A percentile compares a stretch with the other conserved stretches of the same genome.
Evolutionary conservation across 1,284 basidiomycete genomes (phyloP).

Genomic region (Schizopora paradoxa): DNA sequence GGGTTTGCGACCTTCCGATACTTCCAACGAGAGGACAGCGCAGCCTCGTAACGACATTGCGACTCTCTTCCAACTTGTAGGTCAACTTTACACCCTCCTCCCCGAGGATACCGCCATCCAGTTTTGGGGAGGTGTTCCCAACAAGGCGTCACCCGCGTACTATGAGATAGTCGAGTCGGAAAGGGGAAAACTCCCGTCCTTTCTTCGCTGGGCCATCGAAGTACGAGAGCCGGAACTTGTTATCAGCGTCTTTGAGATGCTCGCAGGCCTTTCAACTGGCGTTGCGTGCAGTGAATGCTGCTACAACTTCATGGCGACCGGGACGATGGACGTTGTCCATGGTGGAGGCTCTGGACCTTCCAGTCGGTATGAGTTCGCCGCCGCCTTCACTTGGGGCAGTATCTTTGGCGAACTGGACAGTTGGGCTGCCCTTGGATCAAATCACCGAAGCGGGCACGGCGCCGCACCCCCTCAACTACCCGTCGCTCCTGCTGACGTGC

Average conservation of each 20-base stretch:
- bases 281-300: slow-evolving; percentile 79
- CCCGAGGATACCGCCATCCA: slow-evolving; percentile 74
- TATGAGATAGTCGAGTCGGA: slow-evolving; percentile 52
- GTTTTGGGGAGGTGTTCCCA: slow-evolving; percentile 74
- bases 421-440: slow-evolving; percentile 28
- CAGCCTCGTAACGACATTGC: slow-evolving; percentile 78
- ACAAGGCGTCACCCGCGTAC: slow-evolving; percentile 40
- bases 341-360: slow-evolving; percentile 36
- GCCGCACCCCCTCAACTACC: slow-evolving; percentile 33
- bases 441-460: slow-evolving; percentile 28
- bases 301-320: slow-evolving; percentile 78
- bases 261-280: slow-evolving; percentile 80
- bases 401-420: slow-evolving; percentile 20
- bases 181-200: slow-evolving; percentile 66
- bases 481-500: slow-evolving; percentile 71
- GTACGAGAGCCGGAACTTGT: slow-evolving; percentile 67
- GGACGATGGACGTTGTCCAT: slow-evolving; percentile 55
- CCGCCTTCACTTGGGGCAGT: slow-evolving; percentile 14
- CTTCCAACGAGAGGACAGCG: slow-evolving; percentile 29
- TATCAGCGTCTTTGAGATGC: slow-evolving; percentile 83
- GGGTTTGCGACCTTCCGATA: slow-evolving; percentile 40
- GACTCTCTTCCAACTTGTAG: slow-evolving; percentile 77
- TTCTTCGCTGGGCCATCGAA: slow-evolving; percentile 84
- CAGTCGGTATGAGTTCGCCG: slow-evolving; percentile 18
- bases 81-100: slow-evolving; percentile 71